A percentile compares a stretch with the other conserved stretches of the same genome.
Evolutionary conservation across 2,329 filamentous ascomycete species (phyloP).

Genomic region (Colletotrichum karsti): DNA sequence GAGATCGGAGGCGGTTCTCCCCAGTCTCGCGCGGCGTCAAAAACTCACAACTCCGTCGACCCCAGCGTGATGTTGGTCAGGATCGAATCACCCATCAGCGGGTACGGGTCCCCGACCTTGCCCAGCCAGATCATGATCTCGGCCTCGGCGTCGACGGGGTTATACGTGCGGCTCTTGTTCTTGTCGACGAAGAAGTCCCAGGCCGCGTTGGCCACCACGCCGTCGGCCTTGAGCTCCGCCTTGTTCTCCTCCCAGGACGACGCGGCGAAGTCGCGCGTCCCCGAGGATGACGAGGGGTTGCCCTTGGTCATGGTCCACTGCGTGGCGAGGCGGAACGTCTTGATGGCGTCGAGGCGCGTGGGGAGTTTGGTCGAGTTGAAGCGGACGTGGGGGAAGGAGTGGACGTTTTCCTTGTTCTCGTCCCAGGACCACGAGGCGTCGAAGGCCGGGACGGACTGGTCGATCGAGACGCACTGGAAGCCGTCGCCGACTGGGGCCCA

Average conservation of each 20-base stretch:
- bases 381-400: conserved; percentile 44
- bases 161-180: conserved; percentile 33
- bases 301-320: conserved; percentile 40
- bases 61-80: conserved; percentile 36
- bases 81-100: conserved; percentile 35
- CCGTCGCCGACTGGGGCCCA: conserved; percentile 38
- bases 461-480: conserved; percentile 39
- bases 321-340: conserved; percentile 34
- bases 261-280: conserved; percentile 29
- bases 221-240: conserved; percentile 33
- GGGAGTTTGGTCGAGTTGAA: conserved; percentile 36
- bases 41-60: conserved; percentile 37
- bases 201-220: conserved; percentile 38
- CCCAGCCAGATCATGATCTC: conserved; percentile 45
- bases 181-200: conserved; percentile 43
- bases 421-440: conserved; percentile 43
- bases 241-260: conserved; percentile 32
- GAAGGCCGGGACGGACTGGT: conserved; percentile 37
- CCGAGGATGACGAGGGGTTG: conserved; percentile 29
- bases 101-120: conserved; percentile 35
- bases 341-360: conserved; percentile 37
- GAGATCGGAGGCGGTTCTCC: too few relatives aligned
- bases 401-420: conserved; percentile 34
- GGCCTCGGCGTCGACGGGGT: conserved; percentile 37
- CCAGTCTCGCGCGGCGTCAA: too few relatives aligned